Evolutionary conservation across 163 green algal species (phyloP), one percentile per base, ranked within the genome.

Genomic region (Scenedesmus sp.): DNA sequence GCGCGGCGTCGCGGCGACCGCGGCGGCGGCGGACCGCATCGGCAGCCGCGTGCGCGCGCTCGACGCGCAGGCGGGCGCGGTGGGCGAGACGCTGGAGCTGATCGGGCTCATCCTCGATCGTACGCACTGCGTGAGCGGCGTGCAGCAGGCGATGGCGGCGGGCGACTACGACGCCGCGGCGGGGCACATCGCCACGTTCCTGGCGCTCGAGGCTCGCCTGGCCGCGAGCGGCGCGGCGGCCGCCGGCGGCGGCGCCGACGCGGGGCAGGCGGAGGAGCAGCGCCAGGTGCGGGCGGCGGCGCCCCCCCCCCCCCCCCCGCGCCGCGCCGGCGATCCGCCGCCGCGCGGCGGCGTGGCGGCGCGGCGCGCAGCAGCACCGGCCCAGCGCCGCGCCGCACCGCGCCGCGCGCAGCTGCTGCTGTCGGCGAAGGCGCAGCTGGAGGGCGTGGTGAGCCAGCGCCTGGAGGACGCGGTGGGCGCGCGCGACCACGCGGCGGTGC

Each of bases 131-230:
- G 90, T 98, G 20, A 92, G 95, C 63, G 95, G 93, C 42, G 89
- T 96, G n/a, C 82, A 92, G 77, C 71, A 81, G 15, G 92, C 94
- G 1, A 90, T 97, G 76, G 78, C 85, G 15, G 29, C 34, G 10
- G 87, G 93, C 57, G 94, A 99, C 78, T 98, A 94, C 69, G 95
- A 98, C 67, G 86, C 82, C 1, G 95, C 95, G 11, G 95, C 94
- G 4, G 47, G 88, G 7, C 91, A 89, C 81, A 89, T 99, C 39
- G 75, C 81, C 33, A 90, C 80, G 4, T 98, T 96, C 75, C 85
- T 94, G 63, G 81, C 94, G 58, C 88, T 98, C 45, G 91, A 98
- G 70, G 66, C 83, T 3, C 60, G 85, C 36, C 74, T 92, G 71
- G n/a, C n/a, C n/a, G n/a, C n/a, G n/a, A n/a, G n/a, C n/a, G n/a